Evolutionary conservation across 257 asterid species (phyloP), one percentile per base, ranked within the genome.

Genomic region (Salvia miltiorrhiza): DNA sequence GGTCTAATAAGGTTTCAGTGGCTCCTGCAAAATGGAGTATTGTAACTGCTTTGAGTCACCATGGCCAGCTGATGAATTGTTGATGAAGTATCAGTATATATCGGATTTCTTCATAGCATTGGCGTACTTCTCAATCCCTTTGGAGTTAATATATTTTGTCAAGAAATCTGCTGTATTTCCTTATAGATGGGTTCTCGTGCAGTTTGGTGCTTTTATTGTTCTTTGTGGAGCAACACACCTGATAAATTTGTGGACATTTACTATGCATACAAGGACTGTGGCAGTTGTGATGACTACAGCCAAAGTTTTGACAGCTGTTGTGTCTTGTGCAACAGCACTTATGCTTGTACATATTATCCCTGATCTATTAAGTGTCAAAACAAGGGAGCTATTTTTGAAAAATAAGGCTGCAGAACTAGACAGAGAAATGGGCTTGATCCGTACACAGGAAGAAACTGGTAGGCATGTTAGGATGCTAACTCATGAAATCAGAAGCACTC

Each of bases 211-310:
- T 30, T 94, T 94, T 70, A 94, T 94, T 63, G 96, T 94, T 77
- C 97, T 94, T 28, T 94, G 99, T 76, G 99, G 99, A 21, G 97
- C 97, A 9, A 94, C 99, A 23, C 99, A 94, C 78, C 83, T 94
- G 47, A 94, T 94, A 53, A 94, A 84, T 74, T 75, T 94, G 50
- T 94, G 99, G 99, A 94, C 99, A 9, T 87, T 89, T 59, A 81
- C 78, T 20, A 67, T 82, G 80, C 97, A 94, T 74, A 80, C 99
- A 3, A 87, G 91, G 80, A 94, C 91, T 2, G 96, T 91, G 67
- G 99, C 97, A 30, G 43, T 89, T 52, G 99, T 94, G 49, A 91
- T 94, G 97, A 89, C 97, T 11, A 63, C 79, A 1, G 89, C 99
- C 4, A 94, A 94, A 81, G 78, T 81, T 39, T 72, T 86, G 75